Base-by-base conservation (phyloP, 2,329 filamentous ascomycete species). In the Thermothelomyces thermophilus region DNA sequence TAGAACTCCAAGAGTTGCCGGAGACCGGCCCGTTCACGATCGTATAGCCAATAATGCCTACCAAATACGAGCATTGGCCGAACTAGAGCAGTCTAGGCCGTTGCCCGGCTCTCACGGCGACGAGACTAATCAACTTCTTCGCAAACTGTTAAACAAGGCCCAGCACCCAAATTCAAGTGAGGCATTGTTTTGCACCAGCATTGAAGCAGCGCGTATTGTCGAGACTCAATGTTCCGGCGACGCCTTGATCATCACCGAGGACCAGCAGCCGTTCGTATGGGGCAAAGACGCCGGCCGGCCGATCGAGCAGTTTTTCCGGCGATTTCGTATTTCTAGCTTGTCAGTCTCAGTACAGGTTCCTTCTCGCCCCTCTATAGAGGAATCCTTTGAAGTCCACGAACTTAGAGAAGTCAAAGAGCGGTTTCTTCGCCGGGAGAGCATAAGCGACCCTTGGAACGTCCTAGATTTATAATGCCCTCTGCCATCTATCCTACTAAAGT, bases 401-500 rank as follows among this genome's bases (percentile, higher is more conserved):
- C 34, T 58, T 14, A 45, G 36, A 30, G 35, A 52, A 16, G 52
- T 56, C 39, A 44, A 36, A 14, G 17, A 51, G 17, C 45, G 45
- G 19, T 52, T 52, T 40, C 26, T 51, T 17, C 1, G 14, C n/a
- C 14, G 13, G 39, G 13, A 36, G 19, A 1, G 2, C 2, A 41
- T 34, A 17, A 28, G 13, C 43, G 33, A 52, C 61, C 62, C 6
- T 2, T 64, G 58, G 63, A 64, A 63, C 31, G 54, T 64, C 16
- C 51, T 64, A 22, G 63, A 65, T 30, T 57, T 65, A 6, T 53
- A 59, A 24, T 61, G 55, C 30, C 58, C 62, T 3, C 46, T 65
- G 13, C 61, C 61, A 7, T 57, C 59, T 4, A 52, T 57, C 0
- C 52, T 63, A 20, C 55, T 62, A 46, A n/a, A 42, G 17, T 63